Percentiles rank a stretch among this genome's conserved stretches.
Evolutionary conservation across 345 rosid genomes (phyloP).

Genomic region (Passiflora organensis): DNA sequence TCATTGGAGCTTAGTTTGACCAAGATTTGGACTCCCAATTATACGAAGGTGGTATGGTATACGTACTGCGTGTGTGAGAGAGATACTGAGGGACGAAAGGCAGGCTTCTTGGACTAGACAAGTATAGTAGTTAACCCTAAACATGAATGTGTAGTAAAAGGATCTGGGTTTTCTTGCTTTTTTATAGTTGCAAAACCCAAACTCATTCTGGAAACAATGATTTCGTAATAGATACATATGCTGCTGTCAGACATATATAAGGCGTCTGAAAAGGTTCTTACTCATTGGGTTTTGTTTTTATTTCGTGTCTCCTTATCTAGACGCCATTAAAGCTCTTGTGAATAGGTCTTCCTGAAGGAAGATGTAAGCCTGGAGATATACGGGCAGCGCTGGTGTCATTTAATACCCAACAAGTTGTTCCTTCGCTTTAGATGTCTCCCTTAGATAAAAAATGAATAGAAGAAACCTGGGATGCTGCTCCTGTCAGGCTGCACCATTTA

Average conservation of each 20-base stretch:
- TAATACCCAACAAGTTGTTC: conserved; percentile 20
- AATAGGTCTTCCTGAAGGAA: no score
- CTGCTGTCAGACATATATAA: no score
- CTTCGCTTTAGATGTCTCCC: conserved; percentile 13
- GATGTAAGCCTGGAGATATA: no score
- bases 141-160: conserved; percentile 9
- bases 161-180: neutral
- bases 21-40: conserved; percentile 11
- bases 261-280: no score
- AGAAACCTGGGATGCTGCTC: conserved; percentile 58
- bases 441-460: neutral
- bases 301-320: no score
- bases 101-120: no score
- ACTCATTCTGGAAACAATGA: neutral
- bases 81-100: neutral
- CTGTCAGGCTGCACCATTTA: neutral
- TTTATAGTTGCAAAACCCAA: conserved; percentile 5
- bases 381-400: no score
- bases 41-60: no score
- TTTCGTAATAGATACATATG: no score
- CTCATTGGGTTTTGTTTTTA: no score
- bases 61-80: neutral
- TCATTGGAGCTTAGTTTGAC: conserved; percentile 14
- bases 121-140: conserved; percentile 35
- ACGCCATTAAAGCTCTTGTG: no score